A percentile compares a stretch with the other conserved stretches of the same genome.
Evolutionary conservation across 345 rosid genomes (phyloP).

Genomic region (Hypericum perforatum): DNA sequence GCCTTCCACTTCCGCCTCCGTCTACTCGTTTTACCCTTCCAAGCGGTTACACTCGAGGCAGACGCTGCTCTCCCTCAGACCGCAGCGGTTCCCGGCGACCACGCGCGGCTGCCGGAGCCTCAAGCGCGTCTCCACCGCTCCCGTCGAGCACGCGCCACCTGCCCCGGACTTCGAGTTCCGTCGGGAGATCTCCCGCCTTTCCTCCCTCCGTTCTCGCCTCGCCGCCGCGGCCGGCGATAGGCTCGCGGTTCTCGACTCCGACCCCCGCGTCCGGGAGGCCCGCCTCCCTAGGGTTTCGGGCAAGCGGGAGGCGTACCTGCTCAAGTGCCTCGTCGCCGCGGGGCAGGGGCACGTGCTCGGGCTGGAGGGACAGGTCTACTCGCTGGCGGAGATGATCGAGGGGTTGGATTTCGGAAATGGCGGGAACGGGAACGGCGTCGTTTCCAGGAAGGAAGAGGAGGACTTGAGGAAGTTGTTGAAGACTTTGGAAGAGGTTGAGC

Average conservation of each 20-base stretch:
- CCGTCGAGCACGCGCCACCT: constrained; percentile 54
- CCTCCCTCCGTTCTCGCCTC: constrained; percentile 42
- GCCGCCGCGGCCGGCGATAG: constrained; percentile 27
- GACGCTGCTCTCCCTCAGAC: constrained; percentile 11
- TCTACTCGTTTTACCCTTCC: constrained; percentile 15
- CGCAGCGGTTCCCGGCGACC: constrained; percentile 4
- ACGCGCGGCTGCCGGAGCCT: constrained; percentile 4
- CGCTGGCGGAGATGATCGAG: constrained; percentile 75
- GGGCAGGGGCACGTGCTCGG: constrained; percentile 74
- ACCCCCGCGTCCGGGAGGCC: constrained; percentile 44
- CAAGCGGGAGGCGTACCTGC: constrained; percentile 36
- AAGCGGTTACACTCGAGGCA: not conserved
- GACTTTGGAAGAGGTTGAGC: constrained; percentile 52
- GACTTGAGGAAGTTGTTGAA: constrained; percentile 45
- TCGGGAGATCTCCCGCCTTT: constrained; percentile 58
- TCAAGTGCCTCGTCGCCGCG: constrained; percentile 69
- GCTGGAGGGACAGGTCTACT: constrained; percentile 31
- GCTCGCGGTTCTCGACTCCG: constrained; percentile 32
- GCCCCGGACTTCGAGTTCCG: constrained; percentile 60
- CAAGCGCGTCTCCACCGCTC: constrained; percentile 54
- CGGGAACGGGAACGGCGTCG: constrained; percentile 10
- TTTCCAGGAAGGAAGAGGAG: constrained; percentile 32
- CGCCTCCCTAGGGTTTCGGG: constrained; percentile 36
- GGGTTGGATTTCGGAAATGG: constrained; percentile 35
- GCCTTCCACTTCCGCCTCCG: constrained; percentile 12